A percentile compares a stretch with the other conserved stretches of the same genome.
These are phyloP conservation scores for Boletellus sp. DNA, from an alignment of 768 basidiomycete genomes.

Conservation along the genomic window DNA sequence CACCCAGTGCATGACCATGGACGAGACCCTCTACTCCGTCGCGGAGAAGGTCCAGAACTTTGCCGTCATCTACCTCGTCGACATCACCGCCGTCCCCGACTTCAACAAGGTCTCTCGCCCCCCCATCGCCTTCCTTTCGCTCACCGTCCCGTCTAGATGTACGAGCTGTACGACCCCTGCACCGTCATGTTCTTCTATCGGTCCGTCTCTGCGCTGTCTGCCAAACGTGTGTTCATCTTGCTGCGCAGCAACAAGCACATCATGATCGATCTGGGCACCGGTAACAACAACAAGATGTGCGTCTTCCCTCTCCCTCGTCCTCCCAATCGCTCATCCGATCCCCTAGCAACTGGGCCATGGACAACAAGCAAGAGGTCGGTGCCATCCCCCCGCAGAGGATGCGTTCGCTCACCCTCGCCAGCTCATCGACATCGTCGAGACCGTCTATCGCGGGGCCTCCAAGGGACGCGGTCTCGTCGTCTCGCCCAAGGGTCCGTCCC, in stretches of 20 bases:
- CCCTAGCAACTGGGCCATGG: constrained; percentile 97
- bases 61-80: constrained; percentile 91
- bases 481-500: constrained; percentile 78
- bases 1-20: constrained; percentile 96
- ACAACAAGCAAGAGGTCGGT: constrained; percentile 91
- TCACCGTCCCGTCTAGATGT: constrained; percentile 62
- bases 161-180: constrained; percentile 95
- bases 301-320: constrained; percentile 25
- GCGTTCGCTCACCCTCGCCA: constrained; percentile 28
- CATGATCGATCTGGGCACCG: constrained; percentile 99
- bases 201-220: constrained; percentile 40
- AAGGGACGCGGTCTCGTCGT: constrained; percentile 98
- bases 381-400: background rate
- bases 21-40: constrained; percentile 89
- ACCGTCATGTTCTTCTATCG: constrained; percentile 99
- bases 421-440: constrained; percentile 98
- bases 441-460: constrained; percentile 95
- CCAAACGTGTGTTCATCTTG: background rate
- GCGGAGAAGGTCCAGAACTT: constrained; percentile 98
- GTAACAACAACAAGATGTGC: constrained; percentile 99
- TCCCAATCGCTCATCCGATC: background rate
- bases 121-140: background rate
- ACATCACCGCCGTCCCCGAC: constrained; percentile 96
- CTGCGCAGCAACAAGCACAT: constrained; percentile 87
- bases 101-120: constrained; percentile 81